Evolutionary conservation across 2,329 filamentous ascomycete genomes (phyloP).

Genomic region (Cordyceps pruinosa): DNA sequence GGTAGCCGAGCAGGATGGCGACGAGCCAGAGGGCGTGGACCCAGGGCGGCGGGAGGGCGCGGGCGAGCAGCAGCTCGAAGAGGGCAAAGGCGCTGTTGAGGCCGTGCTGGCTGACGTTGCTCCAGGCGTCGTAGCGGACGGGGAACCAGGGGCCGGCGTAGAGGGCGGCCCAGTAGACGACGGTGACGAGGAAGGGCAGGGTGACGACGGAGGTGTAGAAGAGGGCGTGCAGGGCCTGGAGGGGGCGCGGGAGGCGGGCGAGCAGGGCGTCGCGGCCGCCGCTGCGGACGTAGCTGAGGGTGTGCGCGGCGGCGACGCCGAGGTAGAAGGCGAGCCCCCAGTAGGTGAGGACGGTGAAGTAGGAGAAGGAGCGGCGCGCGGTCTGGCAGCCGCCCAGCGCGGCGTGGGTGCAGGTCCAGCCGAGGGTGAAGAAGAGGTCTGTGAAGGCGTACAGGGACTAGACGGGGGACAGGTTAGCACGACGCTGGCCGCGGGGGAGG

Average conservation of each 20-base stretch:
- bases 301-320: conserved; percentile 60
- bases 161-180: conserved; percentile 63
- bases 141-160: conserved; percentile 46
- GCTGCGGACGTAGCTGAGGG: conserved; percentile 54
- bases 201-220: conserved; percentile 57
- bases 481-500: no score
- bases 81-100: conserved; percentile 68
- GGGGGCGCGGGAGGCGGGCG: conserved; percentile 49
- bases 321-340: conserved; percentile 81
- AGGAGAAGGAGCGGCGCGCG: conserved; percentile 60
- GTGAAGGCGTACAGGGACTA: conserved; percentile 62
- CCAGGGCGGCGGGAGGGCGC: conserved; percentile 53
- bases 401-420: conserved; percentile 52
- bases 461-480: not conserved
- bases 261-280: conserved; percentile 42
- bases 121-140: conserved; percentile 49
- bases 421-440: conserved; percentile 62
- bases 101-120: conserved; percentile 65
- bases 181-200: conserved; percentile 62
- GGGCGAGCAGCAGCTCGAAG: conserved; percentile 65
- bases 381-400: conserved; percentile 34
- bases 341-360: conserved; percentile 76
- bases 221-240: conserved; percentile 59
- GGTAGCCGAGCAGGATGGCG: conserved; percentile 64
- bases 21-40: conserved; percentile 62